Evolutionary conservation across 176 grass and related monocot genomes (phyloP), one percentile per base, ranked within the genome.

Genomic region (Aegilops tauschii): DNA sequence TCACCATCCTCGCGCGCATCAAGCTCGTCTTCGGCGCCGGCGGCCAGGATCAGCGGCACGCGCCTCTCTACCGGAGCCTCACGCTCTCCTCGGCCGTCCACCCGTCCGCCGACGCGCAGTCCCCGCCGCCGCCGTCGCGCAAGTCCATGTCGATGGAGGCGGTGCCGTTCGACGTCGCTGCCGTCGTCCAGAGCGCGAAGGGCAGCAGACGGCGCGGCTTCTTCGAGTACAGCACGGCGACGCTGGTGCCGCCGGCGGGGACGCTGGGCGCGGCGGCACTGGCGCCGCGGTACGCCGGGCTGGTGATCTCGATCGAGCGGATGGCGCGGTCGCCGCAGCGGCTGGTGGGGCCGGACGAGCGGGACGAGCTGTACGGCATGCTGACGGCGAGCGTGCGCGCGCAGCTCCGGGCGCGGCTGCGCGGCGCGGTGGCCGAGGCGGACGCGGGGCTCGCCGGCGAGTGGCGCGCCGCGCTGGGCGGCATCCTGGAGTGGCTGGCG

Each of bases 361-460:
- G 94, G 72, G 90, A 96, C 64, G 92, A 96, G 35, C 76, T 96
- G 28, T 98, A 98, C 78, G 88, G 69, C 4, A 96, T 98, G 92
- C 94, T 98, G 37, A 90, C 97, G 27, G 78, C 94, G 27, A 93
- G 97, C 86, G 82, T 98, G 87, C 70, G 90, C 23, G 85, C 78
- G 30, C 87, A 90, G 79, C 90, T 96, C 12, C 82, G 97, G 0
- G 49, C 83, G 61, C 82, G 84, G 66, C 88, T 98, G 70, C 75
- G 84, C 16, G 90, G 94, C 6, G 75, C 85, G 25, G 84, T 82
- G 85, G 32, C 90, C 3, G 82, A 70, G 21, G 83, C 82, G 18
- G 90, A 96, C 82, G 74, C 70, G 21, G 79, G 31, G 31, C 85
- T 99, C 0, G 97, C 94, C 2, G 62, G 25, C 3, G 86, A 94